Base-by-base conservation (phyloP, 2,329 filamentous ascomycete genomes). In the Arthrobotrys iridis region DNA sequence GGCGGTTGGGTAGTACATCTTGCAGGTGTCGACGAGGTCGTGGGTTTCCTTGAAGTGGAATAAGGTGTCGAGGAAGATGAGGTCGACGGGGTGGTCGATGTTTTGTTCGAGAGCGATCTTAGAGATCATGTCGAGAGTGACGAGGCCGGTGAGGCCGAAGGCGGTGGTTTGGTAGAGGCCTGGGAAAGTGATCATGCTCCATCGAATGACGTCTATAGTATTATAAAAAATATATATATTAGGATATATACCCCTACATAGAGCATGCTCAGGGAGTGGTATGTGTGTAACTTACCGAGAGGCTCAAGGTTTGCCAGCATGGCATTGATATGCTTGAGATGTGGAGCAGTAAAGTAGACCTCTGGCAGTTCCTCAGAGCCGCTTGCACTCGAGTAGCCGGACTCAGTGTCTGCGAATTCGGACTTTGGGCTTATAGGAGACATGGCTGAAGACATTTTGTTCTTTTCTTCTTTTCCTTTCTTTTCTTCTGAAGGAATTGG, bases 171-270 rank as follows among this genome's bases (percentile, higher is more conserved):
- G 92, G 84, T 88, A 97, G 46, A 98, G 88, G 81, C 91, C 91
- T 80, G 95, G 95, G 80, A 99, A 90, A 79, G 94, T 91, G 79
- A 91, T 90, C 81, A 94, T 91, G 86, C 90, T 93, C 91, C 96
- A 97, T 84, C 89, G 90, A 76, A 99, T 88, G 80, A 98, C 91
- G 78, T 97, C 94, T 87, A 26, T 13, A 65, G 15, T 37, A 11
- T 26, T 35, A 63, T 30, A 28, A n/a, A n/a, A n/a, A n/a, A 13
- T 20, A 52, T 20, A 30, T 7, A 20, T 4, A 18, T 60, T 65
- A 76, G 66, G 30, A 52, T 62, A 59, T 28, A 40, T 46, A 37
- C 48, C 5, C 26, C n/a, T n/a, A n/a, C n/a, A n/a, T n/a, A n/a
- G n/a, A n/a, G n/a, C n/a, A n/a, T n/a, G n/a, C n/a, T n/a, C n/a